A percentile compares a stretch with the other conserved stretches of the same genome.
Conservation (phyloP, 2,329 filamentous ascomycete species). For the Cladosporium sp. region DNA sequence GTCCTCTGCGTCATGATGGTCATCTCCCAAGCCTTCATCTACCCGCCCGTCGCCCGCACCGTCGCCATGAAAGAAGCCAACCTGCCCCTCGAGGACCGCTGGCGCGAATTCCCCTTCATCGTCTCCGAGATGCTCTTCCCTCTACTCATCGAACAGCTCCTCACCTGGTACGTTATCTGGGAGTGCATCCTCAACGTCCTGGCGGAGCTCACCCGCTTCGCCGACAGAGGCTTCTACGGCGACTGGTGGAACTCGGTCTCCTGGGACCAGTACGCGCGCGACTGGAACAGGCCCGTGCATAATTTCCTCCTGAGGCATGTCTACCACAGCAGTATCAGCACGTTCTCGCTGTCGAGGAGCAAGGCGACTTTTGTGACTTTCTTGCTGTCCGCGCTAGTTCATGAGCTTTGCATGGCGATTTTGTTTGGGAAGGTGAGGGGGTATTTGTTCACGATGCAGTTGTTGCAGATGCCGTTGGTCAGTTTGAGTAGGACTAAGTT, state of each 20-base stretch:
- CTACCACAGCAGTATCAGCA: slow-evolving; percentile 71
- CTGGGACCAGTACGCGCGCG: slow-evolving; percentile 73
- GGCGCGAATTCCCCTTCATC: slow-evolving; percentile 67
- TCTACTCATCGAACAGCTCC: slow-evolving; percentile 71
- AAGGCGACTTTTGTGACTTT: slow-evolving; percentile 73
- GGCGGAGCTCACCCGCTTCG: slow-evolving; percentile 71
- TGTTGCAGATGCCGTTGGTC: slow-evolving; percentile 69
- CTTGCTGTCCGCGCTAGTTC: slow-evolving; percentile 63
- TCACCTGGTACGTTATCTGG: slow-evolving; percentile 80
- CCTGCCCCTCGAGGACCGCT: slow-evolving; percentile 56
- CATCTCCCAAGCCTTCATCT: slow-evolving; percentile 70
- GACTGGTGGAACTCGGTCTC: slow-evolving; percentile 51
- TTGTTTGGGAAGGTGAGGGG: slow-evolving; percentile 73
- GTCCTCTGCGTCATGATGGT: slow-evolving; percentile 75
- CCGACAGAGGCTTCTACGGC: slow-evolving; percentile 65
- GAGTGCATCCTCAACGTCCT: slow-evolving; percentile 62
- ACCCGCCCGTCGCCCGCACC: slow-evolving; percentile 65
- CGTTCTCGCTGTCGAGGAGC: slow-evolving; percentile 64
- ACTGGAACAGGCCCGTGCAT: slow-evolving; percentile 79
- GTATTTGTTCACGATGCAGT: slow-evolving; percentile 67
- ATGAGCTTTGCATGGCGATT: slow-evolving; percentile 76
- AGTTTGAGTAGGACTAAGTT: slow-evolving; percentile 61
- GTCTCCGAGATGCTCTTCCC: slow-evolving; percentile 72
- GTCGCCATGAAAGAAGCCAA: slow-evolving; percentile 63
- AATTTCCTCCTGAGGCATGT: slow-evolving; percentile 74